Evolutionary conservation across 2,329 filamentous ascomycete species (phyloP).

Genomic region (Xylariaceae sp.): DNA sequence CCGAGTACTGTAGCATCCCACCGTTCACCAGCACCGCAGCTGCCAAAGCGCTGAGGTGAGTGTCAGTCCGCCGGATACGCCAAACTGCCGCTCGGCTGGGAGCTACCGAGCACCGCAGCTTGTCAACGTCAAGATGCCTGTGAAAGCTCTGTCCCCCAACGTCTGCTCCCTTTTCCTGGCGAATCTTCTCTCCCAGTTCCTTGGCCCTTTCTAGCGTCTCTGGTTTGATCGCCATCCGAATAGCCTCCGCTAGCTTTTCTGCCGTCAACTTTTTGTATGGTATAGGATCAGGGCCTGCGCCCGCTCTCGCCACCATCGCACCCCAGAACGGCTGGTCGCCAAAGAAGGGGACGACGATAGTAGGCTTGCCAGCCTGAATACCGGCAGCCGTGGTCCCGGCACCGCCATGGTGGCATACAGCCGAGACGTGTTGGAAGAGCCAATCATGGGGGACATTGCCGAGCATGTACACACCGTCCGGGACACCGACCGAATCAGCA

Average conservation of each 20-base stretch:
- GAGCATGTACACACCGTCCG: slow-evolving; percentile 72
- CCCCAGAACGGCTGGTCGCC: slow-evolving; percentile 83
- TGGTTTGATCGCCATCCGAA: slow-evolving; percentile 51
- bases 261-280: slow-evolving; percentile 60
- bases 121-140: slow-evolving; percentile 57
- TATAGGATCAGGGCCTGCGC: slow-evolving; percentile 64
- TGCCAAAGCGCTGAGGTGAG: slow-evolving; percentile 64
- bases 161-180: slow-evolving; percentile 57
- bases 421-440: slow-evolving; percentile 74
- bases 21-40: slow-evolving; percentile 60
- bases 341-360: slow-evolving; percentile 79
- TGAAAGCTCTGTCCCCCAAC: slow-evolving; percentile 63
- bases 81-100: slow-evolving; percentile 66
- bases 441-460: slow-evolving; percentile 85
- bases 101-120: slow-evolving; percentile 61
- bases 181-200: slow-evolving; percentile 56
- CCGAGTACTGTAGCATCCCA: slow-evolving; percentile 57
- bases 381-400: slow-evolving; percentile 83
- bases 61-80: slow-evolving; percentile 61
- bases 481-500: slow-evolving; percentile 60
- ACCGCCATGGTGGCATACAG: slow-evolving; percentile 81
- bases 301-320: slow-evolving; percentile 63
- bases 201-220: slow-evolving; percentile 49
- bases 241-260: slow-evolving; percentile 58
- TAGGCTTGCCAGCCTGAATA: slow-evolving; percentile 73